phyloP scores from a whole-genome alignment of 1,284 basidiomycete genomes.

The Boletus sp. region DNA sequence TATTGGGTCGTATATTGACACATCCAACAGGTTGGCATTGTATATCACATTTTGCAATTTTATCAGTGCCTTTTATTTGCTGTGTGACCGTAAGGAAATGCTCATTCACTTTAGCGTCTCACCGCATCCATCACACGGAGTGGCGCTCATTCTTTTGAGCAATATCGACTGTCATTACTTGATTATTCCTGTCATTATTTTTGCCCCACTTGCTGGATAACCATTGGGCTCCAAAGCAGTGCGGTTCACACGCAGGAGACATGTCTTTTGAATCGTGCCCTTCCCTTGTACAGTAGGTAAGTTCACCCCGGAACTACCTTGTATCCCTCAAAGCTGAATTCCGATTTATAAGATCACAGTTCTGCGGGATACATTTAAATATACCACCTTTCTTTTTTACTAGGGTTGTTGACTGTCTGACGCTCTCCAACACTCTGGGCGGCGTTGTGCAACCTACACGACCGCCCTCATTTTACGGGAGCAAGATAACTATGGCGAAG shows the following conservation, averaged over 20 bases:
- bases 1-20: conserved; percentile 3
- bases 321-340: conserved; percentile 1
- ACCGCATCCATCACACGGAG: conserved; percentile 52
- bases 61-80: conserved; percentile 22
- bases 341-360: background rate
- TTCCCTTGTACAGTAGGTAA: conserved; percentile 17
- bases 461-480: conserved; percentile 87
- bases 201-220: conserved; percentile 42
- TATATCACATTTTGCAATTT: conserved; percentile 29
- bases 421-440: conserved; percentile 88
- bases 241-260: conserved; percentile 61
- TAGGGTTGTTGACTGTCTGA: background rate
- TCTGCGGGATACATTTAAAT: conserved; percentile 4
- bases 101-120: conserved; percentile 80
- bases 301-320: background rate
- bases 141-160: conserved; percentile 82
- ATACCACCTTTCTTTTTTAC: background rate
- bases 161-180: conserved; percentile 40
- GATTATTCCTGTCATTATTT: conserved; percentile 36
- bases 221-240: conserved; percentile 32
- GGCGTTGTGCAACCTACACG: conserved; percentile 62
- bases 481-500: conserved; percentile 44
- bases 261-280: conserved; percentile 22
- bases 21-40: conserved; percentile 17
- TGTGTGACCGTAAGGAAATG: conserved; percentile 20